These are phyloP conservation scores for Aspergillus indologenus DNA, from an alignment of 495 filamentous ascomycete species.

Conservation along the genomic window DNA sequence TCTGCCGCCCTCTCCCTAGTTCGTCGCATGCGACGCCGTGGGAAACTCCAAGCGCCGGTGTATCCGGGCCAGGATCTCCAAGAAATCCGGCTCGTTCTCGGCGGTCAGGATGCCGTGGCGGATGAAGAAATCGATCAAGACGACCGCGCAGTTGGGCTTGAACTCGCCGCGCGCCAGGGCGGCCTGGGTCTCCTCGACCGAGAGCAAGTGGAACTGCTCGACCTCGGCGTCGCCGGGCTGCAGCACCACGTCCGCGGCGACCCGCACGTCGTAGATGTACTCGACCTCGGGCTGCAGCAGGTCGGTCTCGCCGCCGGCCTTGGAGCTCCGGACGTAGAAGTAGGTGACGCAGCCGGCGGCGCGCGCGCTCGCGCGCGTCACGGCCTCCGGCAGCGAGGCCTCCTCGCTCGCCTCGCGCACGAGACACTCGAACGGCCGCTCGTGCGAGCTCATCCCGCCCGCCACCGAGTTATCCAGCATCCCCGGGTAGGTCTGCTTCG, in stretches of 20 bases:
- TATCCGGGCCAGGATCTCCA: constrained; percentile 70
- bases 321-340: constrained; percentile 72
- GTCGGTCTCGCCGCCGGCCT: constrained; percentile 81
- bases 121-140: constrained; percentile 87
- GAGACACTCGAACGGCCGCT: constrained; percentile 72
- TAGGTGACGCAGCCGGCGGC: constrained; percentile 76
- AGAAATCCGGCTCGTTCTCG: constrained; percentile 79
- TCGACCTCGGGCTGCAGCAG: constrained; percentile 88
- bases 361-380: constrained; percentile 59
- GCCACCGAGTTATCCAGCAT: constrained; percentile 96
- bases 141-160: constrained; percentile 89
- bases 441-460: constrained; percentile 78
- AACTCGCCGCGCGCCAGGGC: constrained; percentile 71
- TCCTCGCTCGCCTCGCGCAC: constrained; percentile 88
- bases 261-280: constrained; percentile 86
- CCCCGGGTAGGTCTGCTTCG: constrained; percentile 79
- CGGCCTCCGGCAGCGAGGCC: constrained; percentile 69
- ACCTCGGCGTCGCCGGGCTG: constrained; percentile 85
- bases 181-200: constrained; percentile 68
- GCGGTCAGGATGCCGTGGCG: constrained; percentile 76
- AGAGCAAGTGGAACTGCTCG: constrained; percentile 74
- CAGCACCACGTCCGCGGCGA: constrained; percentile 63
- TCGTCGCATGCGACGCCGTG: constrained; percentile 41
- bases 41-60: constrained; percentile 85
- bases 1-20: too few relatives aligned